A percentile compares a stretch with the other conserved stretches of the same genome.
phyloP scores from a whole-genome alignment of 805 yeast genomes.

The Nakazawaea siamensis region DNA sequence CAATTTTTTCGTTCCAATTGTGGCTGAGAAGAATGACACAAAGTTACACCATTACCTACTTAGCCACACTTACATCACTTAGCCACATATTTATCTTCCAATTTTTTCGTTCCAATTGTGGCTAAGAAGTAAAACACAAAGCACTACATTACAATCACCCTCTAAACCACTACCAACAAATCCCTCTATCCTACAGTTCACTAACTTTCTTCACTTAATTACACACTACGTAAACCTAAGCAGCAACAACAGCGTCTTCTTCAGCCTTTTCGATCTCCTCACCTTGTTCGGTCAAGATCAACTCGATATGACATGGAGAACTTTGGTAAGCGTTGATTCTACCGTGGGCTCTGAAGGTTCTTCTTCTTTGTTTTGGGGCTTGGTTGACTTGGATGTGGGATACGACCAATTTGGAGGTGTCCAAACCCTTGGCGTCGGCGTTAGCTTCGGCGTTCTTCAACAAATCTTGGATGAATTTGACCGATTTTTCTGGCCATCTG shows the following conservation, averaged over 20 bases:
- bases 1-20: too few relatives aligned
- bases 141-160: neutral
- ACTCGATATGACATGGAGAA: slow-evolving; percentile 97
- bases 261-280: slow-evolving; percentile 90
- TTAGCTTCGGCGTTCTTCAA: slow-evolving; percentile 97
- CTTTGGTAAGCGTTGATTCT: slow-evolving; percentile 99
- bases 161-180: neutral
- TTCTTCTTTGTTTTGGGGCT: slow-evolving; percentile 99
- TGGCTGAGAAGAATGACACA: too few relatives aligned
- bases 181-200: neutral
- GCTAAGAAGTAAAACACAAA: too few relatives aligned
- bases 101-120: too few relatives aligned
- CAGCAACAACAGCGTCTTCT: slow-evolving; percentile 37
- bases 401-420: slow-evolving; percentile 85
- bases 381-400: slow-evolving; percentile 99
- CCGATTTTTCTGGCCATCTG: slow-evolving; percentile 99
- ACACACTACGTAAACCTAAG: too few relatives aligned
- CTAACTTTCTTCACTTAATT: slow-evolving; percentile 1
- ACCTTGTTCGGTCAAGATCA: slow-evolving; percentile 90
- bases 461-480: slow-evolving; percentile 89
- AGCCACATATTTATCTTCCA: too few relatives aligned
- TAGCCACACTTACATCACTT: too few relatives aligned
- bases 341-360: slow-evolving; percentile 99
- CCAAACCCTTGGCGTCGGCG: slow-evolving; percentile 99
- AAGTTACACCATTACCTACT: too few relatives aligned